A percentile compares a stretch with the other conserved stretches of the same genome.
Conservation (phyloP, 306 rosid genomes). For the Cucumis melo region DNA sequence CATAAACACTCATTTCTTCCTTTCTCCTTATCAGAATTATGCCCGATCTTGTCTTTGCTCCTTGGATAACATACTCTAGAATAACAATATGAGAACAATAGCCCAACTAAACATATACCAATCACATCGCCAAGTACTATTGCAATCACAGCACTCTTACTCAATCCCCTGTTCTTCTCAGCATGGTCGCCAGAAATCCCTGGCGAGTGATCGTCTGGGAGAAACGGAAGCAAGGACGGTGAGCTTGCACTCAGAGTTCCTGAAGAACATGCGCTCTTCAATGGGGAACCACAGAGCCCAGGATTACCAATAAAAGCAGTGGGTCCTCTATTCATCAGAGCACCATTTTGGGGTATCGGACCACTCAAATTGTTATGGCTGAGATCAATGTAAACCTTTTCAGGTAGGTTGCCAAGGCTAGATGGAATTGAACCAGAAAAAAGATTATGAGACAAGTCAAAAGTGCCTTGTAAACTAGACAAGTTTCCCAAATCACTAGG, state of each 20-base stretch:
- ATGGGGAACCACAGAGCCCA: slow-evolving; percentile 91
- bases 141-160: slow-evolving; percentile 55
- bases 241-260: slow-evolving; percentile 35
- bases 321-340: slow-evolving; percentile 96
- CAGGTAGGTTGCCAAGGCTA: slow-evolving; percentile 86
- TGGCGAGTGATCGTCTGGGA: slow-evolving; percentile 42
- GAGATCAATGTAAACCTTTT: slow-evolving; percentile 95
- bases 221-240: slow-evolving; percentile 56
- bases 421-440: slow-evolving; percentile 74
- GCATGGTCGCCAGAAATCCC: slow-evolving; percentile 16
- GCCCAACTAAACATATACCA: slow-evolving; percentile 78
- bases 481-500: slow-evolving; percentile 72
- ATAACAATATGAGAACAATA: slow-evolving; percentile 76
- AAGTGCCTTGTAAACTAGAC: slow-evolving; percentile 72
- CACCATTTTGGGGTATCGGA: slow-evolving; percentile 90
- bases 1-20: slow-evolving; percentile 61
- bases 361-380: slow-evolving; percentile 74
- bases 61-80: slow-evolving; percentile 38
- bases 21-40: slow-evolving; percentile 35
- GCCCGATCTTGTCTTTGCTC: slow-evolving; percentile 30
- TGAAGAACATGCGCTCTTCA: slow-evolving; percentile 73
- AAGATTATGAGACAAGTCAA: slow-evolving; percentile 78
- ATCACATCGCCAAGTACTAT: slow-evolving; percentile 72
- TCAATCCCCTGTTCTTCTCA: slow-evolving; percentile 47
- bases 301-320: slow-evolving; percentile 94